Percentiles rank a stretch among this genome's conserved stretches.
phyloP scores from a whole-genome alignment of 768 basidiomycete genomes.

The Termitomyces eurrhizus region DNA sequence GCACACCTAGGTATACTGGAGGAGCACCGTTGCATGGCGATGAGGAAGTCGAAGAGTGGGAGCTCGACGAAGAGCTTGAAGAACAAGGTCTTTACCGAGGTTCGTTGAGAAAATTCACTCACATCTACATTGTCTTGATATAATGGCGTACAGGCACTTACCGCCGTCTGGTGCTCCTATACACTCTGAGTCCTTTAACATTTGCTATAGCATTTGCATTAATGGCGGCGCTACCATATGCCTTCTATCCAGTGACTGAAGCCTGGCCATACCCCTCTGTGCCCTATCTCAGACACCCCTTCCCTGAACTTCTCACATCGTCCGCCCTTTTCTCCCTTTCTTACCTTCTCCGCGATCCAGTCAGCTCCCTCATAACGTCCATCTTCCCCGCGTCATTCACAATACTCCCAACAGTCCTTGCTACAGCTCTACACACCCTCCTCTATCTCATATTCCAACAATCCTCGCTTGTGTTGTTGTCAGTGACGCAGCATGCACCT shows the following conservation, averaged over 20 bases:
- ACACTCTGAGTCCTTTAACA: constrained; percentile 57
- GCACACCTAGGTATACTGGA: constrained; percentile 7
- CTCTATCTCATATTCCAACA: constrained; percentile 53
- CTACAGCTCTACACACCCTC: constrained; percentile 43
- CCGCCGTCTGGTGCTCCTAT: constrained; percentile 46
- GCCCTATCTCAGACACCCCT: constrained; percentile 52
- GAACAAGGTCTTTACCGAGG: constrained; percentile 49
- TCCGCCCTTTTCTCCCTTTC: constrained; percentile 59
- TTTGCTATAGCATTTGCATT: constrained; percentile 44
- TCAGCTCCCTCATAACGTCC: constrained; percentile 34
- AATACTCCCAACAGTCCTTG: constrained; percentile 26
- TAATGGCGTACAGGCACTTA: constrained; percentile 53
- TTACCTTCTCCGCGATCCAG: constrained; percentile 47
- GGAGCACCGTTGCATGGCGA: constrained; percentile 24
- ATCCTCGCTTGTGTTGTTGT: constrained; percentile 48
- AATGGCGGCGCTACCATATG: constrained; percentile 45
- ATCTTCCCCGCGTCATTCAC: constrained; percentile 22
- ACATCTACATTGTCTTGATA: not conserved
- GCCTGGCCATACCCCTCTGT: constrained; percentile 36
- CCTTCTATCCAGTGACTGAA: constrained; percentile 41
- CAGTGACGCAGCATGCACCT: constrained; percentile 41
- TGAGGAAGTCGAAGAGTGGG: constrained; percentile 25
- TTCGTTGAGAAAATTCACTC: constrained; percentile 19
- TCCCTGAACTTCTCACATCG: constrained; percentile 62
- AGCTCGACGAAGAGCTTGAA: constrained; percentile 40